phyloP scores from a whole-genome alignment of 768 basidiomycete genomes.

The Baorangia bicolor region DNA sequence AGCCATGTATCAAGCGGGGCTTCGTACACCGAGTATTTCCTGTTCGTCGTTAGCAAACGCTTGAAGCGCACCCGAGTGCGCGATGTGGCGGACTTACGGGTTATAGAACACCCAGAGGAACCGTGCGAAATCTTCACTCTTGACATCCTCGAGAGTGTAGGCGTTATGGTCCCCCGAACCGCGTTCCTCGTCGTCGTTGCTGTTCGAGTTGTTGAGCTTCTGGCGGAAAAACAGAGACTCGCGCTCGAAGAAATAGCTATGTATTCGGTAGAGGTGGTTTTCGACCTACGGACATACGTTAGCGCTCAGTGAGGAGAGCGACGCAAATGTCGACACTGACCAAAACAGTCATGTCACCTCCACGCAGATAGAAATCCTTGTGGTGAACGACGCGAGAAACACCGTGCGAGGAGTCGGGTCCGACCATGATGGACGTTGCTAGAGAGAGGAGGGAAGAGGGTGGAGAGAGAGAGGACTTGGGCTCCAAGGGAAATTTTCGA shows the following conservation, averaged over 20 bases:
- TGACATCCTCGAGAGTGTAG: constrained; percentile 45
- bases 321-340: constrained; percentile 35
- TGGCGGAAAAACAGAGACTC: constrained; percentile 52
- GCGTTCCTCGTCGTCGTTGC: constrained; percentile 27
- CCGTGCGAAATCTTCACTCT: constrained; percentile 48
- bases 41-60: constrained; percentile 10
- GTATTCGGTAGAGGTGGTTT: constrained; percentile 53
- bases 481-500: constrained; percentile 36
- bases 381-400: constrained; percentile 32
- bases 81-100: constrained; percentile 39
- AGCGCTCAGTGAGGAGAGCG: constrained; percentile 4
- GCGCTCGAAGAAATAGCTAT: constrained; percentile 61
- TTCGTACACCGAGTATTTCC: constrained; percentile 39
- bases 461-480: constrained; percentile 26
- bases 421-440: constrained; percentile 24
- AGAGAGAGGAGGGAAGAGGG: constrained; percentile 31
- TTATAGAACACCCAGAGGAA: constrained; percentile 68
- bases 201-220: constrained; percentile 32
- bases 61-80: background rate
- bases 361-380: constrained; percentile 51
- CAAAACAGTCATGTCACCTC: constrained; percentile 57
- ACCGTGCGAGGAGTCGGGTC: constrained; percentile 24
- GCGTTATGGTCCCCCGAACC: constrained; percentile 43
- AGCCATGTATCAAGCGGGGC: constrained; percentile 43
- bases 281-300: constrained; percentile 46